Evolutionary conservation across 345 rosid species (phyloP).

Genomic region (Syzygium grande): DNA sequence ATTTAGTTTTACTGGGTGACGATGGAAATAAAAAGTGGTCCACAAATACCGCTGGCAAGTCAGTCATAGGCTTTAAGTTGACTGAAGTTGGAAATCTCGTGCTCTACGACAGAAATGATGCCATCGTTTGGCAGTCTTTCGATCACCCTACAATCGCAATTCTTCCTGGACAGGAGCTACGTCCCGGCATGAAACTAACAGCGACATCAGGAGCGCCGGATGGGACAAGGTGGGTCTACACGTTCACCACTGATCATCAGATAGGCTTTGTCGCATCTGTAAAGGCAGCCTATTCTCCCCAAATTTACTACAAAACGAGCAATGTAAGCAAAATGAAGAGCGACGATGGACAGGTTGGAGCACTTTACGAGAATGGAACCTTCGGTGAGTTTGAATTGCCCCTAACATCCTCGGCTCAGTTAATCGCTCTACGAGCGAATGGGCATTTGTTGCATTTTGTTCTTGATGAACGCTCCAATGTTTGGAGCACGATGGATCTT

Average conservation of each 20-base stretch:
- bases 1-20: not conserved
- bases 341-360: not conserved
- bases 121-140: not conserved
- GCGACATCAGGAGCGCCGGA: rapidly evolving
- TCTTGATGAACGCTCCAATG: not conserved
- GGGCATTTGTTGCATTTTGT: rapidly evolving
- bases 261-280: not conserved
- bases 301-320: not conserved
- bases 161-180: not conserved
- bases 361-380: not conserved
- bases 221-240: not conserved
- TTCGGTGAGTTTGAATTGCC: not conserved
- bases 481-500: not conserved
- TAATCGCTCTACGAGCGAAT: rapidly evolving
- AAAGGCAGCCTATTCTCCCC: not conserved
- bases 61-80: not conserved
- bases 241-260: rapidly evolving
- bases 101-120: not conserved
- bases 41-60: not conserved
- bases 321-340: not conserved
- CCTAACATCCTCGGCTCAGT: not conserved
- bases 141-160: rapidly evolving
- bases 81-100: not conserved
- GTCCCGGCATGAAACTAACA: not conserved
- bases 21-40: not conserved